phyloP scores from a whole-genome alignment of 805 yeast genomes.

The Candida sphagnicola region DNA sequence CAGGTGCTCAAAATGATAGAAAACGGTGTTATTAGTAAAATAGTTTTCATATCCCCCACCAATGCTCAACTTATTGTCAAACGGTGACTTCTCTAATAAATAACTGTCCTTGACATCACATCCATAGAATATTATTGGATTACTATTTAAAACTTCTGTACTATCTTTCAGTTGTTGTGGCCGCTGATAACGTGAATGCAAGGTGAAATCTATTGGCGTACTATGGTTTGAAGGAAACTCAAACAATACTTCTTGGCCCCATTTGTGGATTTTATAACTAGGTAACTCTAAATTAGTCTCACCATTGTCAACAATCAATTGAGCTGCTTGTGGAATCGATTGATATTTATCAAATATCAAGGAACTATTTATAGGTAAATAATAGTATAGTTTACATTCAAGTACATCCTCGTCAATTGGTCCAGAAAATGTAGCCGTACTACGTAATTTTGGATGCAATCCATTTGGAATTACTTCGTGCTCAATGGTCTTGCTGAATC shows the following conservation, averaged over 20 bases:
- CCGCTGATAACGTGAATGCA: conserved; percentile 40
- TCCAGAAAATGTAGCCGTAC: conserved; percentile 8
- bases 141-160: conserved; percentile 9
- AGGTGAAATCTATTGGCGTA: conserved; percentile 19
- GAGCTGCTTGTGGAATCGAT: conserved; percentile 18
- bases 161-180: conserved; percentile 16
- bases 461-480: conserved; percentile 22
- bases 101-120: conserved; percentile 28
- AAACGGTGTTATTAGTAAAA: conserved; percentile 38
- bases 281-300: conserved; percentile 37
- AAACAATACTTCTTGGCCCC: conserved; percentile 39
- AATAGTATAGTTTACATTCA: conserved; percentile 30
- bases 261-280: conserved; percentile 28
- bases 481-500: conserved; percentile 9
- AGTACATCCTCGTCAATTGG: conserved; percentile 21
- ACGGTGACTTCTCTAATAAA: conserved; percentile 33
- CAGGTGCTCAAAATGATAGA: conserved; percentile 23
- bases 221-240: conserved; percentile 15
- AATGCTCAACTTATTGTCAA: conserved; percentile 21
- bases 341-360: conserved; percentile 39
- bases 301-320: conserved; percentile 26
- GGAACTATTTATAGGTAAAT: conserved; percentile 26
- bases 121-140: conserved; percentile 33
- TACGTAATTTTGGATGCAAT: conserved; percentile 31
- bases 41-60: conserved; percentile 30